Conservation (phyloP, 2,329 filamentous ascomycete genomes). For the Grosmannia huntii region DNA sequence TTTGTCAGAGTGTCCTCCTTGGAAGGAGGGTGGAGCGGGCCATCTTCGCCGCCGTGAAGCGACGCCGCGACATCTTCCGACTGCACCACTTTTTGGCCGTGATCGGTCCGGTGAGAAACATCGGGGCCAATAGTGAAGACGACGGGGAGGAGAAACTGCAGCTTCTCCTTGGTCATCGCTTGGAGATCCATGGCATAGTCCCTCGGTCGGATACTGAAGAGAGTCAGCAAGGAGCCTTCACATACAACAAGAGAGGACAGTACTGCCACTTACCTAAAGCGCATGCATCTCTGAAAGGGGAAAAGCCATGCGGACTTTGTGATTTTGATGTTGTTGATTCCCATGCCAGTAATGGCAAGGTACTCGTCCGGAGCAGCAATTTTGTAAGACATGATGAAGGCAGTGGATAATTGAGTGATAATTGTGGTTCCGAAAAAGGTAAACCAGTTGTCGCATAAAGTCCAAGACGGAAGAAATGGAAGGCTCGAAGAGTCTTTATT, state of each 20-base stretch:
- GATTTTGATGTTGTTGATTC: conserved; percentile 61
- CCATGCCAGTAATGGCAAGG: conserved; percentile 74
- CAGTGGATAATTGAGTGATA: neutral
- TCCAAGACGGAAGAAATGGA: neutral
- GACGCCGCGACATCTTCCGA: neutral
- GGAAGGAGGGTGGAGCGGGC: neutral
- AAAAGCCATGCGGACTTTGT: conserved; percentile 63
- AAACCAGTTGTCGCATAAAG: neutral
- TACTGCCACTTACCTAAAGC: conserved; percentile 23
- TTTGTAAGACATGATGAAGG: conserved; percentile 44
- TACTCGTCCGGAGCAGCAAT: conserved; percentile 69
- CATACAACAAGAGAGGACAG: neutral
- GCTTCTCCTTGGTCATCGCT: conserved; percentile 82
- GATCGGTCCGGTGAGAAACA: conserved; percentile 45
- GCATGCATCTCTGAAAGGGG: conserved; percentile 55
- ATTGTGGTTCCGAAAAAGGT: neutral
- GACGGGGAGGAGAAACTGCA: conserved; percentile 69
- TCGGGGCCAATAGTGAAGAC: conserved; percentile 80
- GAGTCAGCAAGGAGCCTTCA: neutral
- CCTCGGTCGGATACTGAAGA: conserved; percentile 52
- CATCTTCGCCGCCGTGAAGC: neutral
- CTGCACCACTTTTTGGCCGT: conserved; percentile 21
- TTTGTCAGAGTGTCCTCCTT: conserved; percentile 45
- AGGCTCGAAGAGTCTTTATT: neutral
- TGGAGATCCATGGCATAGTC: conserved; percentile 75